Conservation (phyloP, 2,329 filamentous ascomycete genomes). For the Tolypocladium pustulatum region DNA sequence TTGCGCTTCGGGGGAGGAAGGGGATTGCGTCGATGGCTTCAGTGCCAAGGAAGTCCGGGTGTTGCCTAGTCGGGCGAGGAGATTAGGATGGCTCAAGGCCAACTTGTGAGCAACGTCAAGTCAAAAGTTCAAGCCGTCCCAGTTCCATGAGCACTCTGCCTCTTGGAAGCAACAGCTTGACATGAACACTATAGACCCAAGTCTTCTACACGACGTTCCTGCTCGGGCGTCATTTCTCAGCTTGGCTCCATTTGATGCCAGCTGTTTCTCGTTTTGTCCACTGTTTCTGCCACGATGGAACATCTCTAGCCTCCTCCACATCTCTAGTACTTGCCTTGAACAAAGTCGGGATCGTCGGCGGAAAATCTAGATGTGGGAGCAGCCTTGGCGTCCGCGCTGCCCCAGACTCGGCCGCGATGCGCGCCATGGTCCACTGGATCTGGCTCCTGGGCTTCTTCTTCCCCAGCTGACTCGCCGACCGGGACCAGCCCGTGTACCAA, state of each 20-base stretch:
- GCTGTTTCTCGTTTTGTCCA: background rate
- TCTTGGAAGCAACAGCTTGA: background rate
- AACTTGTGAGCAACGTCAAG: slow-evolving; percentile 35
- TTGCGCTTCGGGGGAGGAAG: background rate
- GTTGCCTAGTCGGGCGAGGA: background rate
- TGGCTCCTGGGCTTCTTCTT: background rate
- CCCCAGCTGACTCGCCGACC: background rate
- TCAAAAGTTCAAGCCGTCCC: background rate
- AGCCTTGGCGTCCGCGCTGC: background rate
- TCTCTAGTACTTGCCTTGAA: background rate
- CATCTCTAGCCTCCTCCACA: background rate
- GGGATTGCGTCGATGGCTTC: too few relatives aligned
- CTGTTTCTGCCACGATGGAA: background rate
- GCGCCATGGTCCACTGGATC: background rate
- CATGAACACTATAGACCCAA: background rate
- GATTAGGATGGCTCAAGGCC: slow-evolving; percentile 46
- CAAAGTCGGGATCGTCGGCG: background rate
- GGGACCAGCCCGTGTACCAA: background rate
- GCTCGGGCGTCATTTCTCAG: too few relatives aligned
- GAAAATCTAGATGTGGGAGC: background rate
- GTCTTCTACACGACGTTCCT: too few relatives aligned
- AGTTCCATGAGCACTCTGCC: background rate
- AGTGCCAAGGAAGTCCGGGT: background rate
- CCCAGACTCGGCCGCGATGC: background rate
- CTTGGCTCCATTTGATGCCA: background rate